phyloP scores from a whole-genome alignment of 768 basidiomycete genomes.

The Lactifluus hygrophoroides region DNA sequence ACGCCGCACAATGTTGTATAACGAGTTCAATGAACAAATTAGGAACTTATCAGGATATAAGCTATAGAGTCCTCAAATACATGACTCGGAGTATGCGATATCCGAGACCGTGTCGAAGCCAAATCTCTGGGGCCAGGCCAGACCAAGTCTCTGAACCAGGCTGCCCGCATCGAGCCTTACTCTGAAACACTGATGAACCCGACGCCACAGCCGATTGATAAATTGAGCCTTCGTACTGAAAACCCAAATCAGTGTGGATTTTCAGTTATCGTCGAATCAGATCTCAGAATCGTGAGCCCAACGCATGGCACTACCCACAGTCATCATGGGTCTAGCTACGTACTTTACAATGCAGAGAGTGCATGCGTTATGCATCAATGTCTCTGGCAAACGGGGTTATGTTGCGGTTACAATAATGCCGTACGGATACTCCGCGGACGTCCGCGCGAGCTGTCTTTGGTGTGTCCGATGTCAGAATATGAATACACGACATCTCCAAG shows the following conservation, averaged over 20 bases:
- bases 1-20: neutral
- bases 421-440: neutral
- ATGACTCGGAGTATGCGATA: neutral
- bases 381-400: neutral
- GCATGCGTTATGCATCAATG: neutral
- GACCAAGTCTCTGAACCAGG: neutral
- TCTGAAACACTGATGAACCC: neutral
- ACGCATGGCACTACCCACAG: neutral
- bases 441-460: neutral
- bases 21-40: neutral
- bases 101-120: neutral
- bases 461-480: neutral
- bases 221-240: neutral
- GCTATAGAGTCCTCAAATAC: neutral
- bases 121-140: neutral
- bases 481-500: neutral
- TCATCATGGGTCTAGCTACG: neutral
- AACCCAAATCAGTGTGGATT: neutral
- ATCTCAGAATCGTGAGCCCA: neutral
- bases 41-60: neutral
- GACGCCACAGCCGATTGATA: neutral
- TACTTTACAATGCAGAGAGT: neutral
- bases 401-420: neutral
- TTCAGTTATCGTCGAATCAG: conserved; percentile 8
- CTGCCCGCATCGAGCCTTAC: neutral